These are phyloP conservation scores for Thamnidium elegans DNA, from an alignment of 192 early-diverging fungal species.

Conservation along the genomic window DNA sequence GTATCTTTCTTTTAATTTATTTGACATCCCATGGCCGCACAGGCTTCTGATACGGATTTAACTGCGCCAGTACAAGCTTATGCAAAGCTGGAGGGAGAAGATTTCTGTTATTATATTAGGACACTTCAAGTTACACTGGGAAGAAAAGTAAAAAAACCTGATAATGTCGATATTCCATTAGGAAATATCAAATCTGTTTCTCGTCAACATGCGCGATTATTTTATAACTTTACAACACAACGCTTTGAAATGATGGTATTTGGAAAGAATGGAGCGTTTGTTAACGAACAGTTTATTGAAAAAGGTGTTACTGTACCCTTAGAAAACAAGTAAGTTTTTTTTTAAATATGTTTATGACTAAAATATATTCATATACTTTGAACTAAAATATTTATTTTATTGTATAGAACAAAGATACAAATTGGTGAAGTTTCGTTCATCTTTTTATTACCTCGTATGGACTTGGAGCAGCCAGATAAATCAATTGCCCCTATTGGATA, in stretches of 20 bases:
- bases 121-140: slow-evolving; percentile 77
- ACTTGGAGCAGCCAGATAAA: slow-evolving; percentile 30
- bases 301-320: slow-evolving; percentile 60
- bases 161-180: slow-evolving; percentile 79
- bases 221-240: slow-evolving; percentile 79
- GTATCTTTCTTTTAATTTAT: no score
- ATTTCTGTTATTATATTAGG: slow-evolving; percentile 81
- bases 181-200: slow-evolving; percentile 84
- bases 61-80: slow-evolving; percentile 76
- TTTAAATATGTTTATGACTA: background rate
- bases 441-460: slow-evolving; percentile 69
- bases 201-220: slow-evolving; percentile 76
- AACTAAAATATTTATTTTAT: background rate
- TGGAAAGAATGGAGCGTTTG: slow-evolving; percentile 86
- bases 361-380: background rate
- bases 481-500: slow-evolving; percentile 8
- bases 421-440: slow-evolving; percentile 79
- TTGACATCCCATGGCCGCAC: no score
- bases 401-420: slow-evolving; percentile 65
- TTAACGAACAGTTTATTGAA: slow-evolving; percentile 76
- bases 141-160: slow-evolving; percentile 58
- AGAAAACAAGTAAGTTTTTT: slow-evolving; percentile 52
- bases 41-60: background rate
- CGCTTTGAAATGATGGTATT: slow-evolving; percentile 82
- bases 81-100: slow-evolving; percentile 82